Conservation (phyloP, 2,329 filamentous ascomycete genomes). For the Claviceps maximensis region DNA sequence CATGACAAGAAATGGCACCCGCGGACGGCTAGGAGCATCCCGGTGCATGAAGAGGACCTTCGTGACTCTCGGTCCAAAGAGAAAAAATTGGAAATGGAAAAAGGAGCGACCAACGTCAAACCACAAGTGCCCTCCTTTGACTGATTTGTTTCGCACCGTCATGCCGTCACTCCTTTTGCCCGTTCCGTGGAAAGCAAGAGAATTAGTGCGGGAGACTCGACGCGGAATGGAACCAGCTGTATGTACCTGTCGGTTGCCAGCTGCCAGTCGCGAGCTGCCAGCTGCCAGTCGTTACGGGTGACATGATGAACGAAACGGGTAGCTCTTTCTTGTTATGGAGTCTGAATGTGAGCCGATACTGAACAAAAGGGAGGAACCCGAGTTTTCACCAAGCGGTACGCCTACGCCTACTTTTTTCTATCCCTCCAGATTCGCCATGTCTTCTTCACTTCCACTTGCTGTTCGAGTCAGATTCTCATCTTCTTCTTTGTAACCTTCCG, state of each 20-base stretch:
- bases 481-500: neutral
- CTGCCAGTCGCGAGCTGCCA: constrained; percentile 5
- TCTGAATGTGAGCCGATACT: constrained; percentile 4
- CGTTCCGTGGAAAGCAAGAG: neutral
- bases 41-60: neutral
- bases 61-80: neutral
- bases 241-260: neutral
- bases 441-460: neutral
- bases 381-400: neutral
- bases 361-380: constrained; percentile 5
- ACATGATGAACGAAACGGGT: neutral
- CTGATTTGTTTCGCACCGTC: neutral
- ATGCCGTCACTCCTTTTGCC: neutral
- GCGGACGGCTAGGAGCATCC: constrained; percentile 4
- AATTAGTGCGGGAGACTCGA: neutral
- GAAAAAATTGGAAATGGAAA: no score
- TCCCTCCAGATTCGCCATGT: neutral
- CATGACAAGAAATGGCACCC: neutral
- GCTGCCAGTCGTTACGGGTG: constrained; percentile 3
- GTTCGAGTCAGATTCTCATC: neutral
- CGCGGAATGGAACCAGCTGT: neutral
- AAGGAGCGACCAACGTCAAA: no score
- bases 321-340: constrained; percentile 2
- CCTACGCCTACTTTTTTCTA: neutral
- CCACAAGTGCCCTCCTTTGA: neutral